phyloP scores from a whole-genome alignment of 2,329 filamentous ascomycete genomes.

The Gnomoniopsis sp. region DNA sequence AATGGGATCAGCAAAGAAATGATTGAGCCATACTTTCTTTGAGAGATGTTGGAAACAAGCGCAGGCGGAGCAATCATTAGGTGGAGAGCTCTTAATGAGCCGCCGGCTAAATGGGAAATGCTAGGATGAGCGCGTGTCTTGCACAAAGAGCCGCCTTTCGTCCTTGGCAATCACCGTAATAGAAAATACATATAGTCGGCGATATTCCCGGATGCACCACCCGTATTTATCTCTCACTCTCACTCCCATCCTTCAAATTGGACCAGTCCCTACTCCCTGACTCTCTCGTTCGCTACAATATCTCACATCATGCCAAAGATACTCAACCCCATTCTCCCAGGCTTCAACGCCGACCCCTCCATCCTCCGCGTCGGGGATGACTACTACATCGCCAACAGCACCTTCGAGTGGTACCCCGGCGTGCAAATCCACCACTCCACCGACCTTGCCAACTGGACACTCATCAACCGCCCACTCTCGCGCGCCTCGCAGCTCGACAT shows the following conservation, averaged over 20 bases:
- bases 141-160: constrained; percentile 6
- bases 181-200: no score
- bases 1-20: no score
- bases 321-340: constrained; percentile 53
- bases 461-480: constrained; percentile 43
- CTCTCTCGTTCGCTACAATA: not conserved
- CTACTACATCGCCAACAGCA: constrained; percentile 55
- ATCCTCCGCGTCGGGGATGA: constrained; percentile 48
- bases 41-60: no score
- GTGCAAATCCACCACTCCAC: constrained; percentile 53
- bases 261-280: no score
- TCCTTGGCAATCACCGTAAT: not conserved
- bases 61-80: no score
- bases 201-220: no score
- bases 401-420: constrained; percentile 54
- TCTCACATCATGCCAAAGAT: constrained; percentile 41
- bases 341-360: constrained; percentile 55
- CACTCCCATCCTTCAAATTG: not conserved
- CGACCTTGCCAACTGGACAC: constrained; percentile 51
- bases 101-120: constrained; percentile 15
- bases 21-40: no score
- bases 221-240: not conserved
- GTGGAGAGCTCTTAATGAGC: not conserved
- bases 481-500: constrained; percentile 52
- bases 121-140: no score